Conservation (phyloP, 768 basidiomycete species). For the Lactarius tabidus region DNA sequence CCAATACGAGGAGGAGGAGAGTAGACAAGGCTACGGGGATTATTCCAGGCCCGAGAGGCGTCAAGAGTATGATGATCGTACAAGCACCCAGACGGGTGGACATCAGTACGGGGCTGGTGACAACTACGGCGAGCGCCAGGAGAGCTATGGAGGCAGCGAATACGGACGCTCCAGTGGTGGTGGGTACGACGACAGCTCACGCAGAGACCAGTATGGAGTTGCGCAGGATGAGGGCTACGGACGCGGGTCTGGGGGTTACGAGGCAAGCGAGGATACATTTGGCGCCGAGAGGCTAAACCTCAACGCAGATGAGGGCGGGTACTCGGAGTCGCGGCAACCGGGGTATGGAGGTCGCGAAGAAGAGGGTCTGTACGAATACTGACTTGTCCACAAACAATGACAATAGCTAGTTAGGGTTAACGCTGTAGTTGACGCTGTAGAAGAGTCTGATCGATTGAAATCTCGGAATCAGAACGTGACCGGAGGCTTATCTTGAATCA, state of each 20-base stretch:
- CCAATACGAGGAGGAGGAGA: background rate
- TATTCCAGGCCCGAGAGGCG: background rate
- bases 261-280: slow-evolving; percentile 43
- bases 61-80: background rate
- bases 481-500: background rate
- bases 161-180: background rate
- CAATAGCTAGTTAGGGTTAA: background rate
- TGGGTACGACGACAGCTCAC: background rate
- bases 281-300: slow-evolving; percentile 50
- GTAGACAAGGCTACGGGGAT: background rate
- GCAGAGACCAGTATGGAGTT: background rate
- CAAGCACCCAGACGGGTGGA: slow-evolving; percentile 6
- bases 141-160: slow-evolving; percentile 19
- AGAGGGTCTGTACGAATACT: background rate
- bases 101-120: background rate
- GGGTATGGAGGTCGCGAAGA: slow-evolving; percentile 2
- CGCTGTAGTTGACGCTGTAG: background rate
- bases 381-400: background rate
- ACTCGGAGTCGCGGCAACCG: background rate
- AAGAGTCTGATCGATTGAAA: background rate
- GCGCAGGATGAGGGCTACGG: background rate
- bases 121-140: slow-evolving; percentile 2
- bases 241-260: slow-evolving; percentile 3
- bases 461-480: background rate
- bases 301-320: slow-evolving; percentile 32